Percentiles rank a stretch among this genome's conserved stretches.
phyloP scores from a whole-genome alignment of 345 rosid genomes.

The Moringa oleifera region DNA sequence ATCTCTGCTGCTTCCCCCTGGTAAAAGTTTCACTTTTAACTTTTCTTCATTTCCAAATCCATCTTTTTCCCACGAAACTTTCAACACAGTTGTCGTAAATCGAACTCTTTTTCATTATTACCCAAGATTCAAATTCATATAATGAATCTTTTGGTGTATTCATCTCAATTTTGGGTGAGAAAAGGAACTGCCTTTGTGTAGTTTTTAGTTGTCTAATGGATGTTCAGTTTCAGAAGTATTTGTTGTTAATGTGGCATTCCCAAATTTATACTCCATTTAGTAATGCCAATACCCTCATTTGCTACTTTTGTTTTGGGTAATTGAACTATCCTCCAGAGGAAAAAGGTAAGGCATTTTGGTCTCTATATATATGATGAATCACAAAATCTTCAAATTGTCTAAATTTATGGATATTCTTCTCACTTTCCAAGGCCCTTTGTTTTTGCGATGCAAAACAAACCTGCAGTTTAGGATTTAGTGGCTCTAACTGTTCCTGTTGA shows the following conservation, averaged over 20 bases:
- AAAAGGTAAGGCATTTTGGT: too few relatives aligned
- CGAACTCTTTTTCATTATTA: neutral
- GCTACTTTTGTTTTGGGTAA: too few relatives aligned
- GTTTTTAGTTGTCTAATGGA: neutral
- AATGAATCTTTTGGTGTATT: too few relatives aligned
- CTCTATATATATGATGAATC: too few relatives aligned
- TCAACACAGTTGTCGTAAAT: neutral
- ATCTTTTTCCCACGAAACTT: neutral
- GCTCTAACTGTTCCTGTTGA: too few relatives aligned
- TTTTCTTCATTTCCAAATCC: neutral
- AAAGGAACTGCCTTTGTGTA: neutral
- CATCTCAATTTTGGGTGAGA: neutral
- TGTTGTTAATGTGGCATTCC: too few relatives aligned
- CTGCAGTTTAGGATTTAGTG: neutral
- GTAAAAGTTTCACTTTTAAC: constrained; percentile 18
- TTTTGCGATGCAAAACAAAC: neutral
- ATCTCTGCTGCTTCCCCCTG: constrained; percentile 51
- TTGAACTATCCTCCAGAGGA: too few relatives aligned
- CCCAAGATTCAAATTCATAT: neutral
- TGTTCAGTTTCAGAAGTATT: neutral
- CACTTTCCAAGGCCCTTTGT: too few relatives aligned
- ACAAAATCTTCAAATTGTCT: too few relatives aligned
- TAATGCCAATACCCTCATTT: too few relatives aligned
- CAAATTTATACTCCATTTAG: too few relatives aligned
- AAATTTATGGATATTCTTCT: too few relatives aligned